A percentile compares a stretch with the other conserved stretches of the same genome.
Evolutionary conservation across 2,329 filamentous ascomycete genomes (phyloP).

Genomic region (Colletotrichum siamense): DNA sequence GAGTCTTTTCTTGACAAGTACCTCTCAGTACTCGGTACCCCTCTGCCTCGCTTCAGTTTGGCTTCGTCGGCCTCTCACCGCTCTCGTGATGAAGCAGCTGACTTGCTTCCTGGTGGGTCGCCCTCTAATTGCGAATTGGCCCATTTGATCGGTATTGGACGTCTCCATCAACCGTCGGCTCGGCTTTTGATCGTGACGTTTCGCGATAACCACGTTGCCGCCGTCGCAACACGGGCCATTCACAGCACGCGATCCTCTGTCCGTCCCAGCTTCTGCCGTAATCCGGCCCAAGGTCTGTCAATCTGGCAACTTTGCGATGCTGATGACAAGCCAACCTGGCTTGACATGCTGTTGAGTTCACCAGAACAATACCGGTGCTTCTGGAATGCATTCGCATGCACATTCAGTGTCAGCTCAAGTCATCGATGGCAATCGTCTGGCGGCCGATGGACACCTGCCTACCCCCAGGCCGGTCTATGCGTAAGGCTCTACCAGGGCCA

Average conservation of each 20-base stretch:
- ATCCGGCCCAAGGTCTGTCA: neutral
- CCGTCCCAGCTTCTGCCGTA: neutral
- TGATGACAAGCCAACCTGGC: neutral
- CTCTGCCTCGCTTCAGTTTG: neutral
- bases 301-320: neutral
- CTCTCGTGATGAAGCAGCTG: constrained; percentile 17
- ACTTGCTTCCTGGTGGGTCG: constrained; percentile 8
- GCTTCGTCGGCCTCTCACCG: constrained; percentile 4
- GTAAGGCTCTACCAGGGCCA: neutral
- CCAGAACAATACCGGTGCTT: neutral
- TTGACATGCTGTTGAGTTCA: neutral
- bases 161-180: constrained; percentile 5
- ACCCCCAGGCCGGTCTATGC: neutral
- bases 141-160: neutral
- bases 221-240: neutral
- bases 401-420: neutral
- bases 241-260: neutral
- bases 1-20: neutral
- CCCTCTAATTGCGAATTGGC: neutral
- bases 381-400: neutral
- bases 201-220: neutral
- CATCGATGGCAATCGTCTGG: neutral
- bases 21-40: neutral
- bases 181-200: neutral
- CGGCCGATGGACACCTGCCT: neutral